Evolutionary conservation across 306 rosid species (phyloP).

Genomic region (Cotoneaster glaucophyllus): DNA sequence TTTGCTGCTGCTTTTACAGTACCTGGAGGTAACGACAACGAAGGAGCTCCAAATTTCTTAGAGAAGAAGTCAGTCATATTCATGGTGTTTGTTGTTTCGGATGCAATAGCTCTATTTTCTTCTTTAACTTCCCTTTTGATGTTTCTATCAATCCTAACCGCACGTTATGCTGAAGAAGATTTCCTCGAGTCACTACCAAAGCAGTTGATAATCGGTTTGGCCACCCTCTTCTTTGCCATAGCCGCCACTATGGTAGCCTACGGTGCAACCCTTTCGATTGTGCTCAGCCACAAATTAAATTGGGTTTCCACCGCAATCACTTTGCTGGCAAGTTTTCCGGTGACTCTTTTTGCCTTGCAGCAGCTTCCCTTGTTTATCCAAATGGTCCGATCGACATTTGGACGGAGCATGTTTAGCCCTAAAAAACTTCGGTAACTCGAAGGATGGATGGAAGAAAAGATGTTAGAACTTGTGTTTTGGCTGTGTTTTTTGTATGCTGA

Average conservation of each 20-base stretch:
- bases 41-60: conserved; percentile 39
- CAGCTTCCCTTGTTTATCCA: conserved; percentile 6
- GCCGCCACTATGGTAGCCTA: conserved; percentile 39
- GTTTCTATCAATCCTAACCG: conserved; percentile 41
- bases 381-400: conserved; percentile 10
- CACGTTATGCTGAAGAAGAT: conserved; percentile 34
- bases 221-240: conserved; percentile 35
- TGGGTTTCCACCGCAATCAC: not conserved
- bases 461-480: not conserved
- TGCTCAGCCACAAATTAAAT: not conserved
- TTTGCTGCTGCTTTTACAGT: conserved; percentile 42
- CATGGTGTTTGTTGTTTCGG: conserved; percentile 32
- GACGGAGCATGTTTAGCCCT: not conserved
- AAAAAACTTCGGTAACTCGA: not conserved
- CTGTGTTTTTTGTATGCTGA: not conserved
- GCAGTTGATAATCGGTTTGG: conserved; percentile 40
- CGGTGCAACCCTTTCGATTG: not conserved
- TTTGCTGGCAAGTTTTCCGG: not conserved
- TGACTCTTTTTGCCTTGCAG: not conserved
- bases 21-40: conserved; percentile 43
- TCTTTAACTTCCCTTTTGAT: conserved; percentile 44
- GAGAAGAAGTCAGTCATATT: conserved; percentile 14
- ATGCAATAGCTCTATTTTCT: conserved; percentile 43
- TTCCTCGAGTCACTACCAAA: conserved; percentile 34
- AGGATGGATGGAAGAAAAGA: not conserved